Base-by-base conservation (phyloP, 768 basidiomycete species). In the Boletus reticuloceps region DNA sequence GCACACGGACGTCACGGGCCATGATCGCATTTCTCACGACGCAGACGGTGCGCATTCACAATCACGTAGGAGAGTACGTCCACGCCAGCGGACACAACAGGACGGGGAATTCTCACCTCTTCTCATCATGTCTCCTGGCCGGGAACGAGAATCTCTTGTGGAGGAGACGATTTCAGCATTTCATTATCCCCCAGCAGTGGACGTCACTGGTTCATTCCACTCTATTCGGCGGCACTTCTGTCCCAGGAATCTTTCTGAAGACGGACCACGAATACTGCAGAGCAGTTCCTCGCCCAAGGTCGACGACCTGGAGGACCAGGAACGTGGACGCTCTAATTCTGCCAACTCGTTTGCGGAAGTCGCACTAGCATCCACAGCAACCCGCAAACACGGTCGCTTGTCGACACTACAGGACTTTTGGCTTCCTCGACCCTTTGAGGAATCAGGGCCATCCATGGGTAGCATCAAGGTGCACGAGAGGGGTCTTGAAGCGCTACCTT, bases 31-130 rank as follows among this genome's bases (percentile, higher is more conserved):
- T 36, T 51, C 9, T 11, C 27, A 50, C 32, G 42, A 41, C 40
- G 6, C 44, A 16, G 52, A 51, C 6, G 4, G 36, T 38, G 22
- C 19, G 8, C 19, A 27, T 25, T 17, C 54, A 9, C 44, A 10
- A 7, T 20, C 44, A 13, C 5, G 16, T 11, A 47, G 51, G 34
- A 56, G 53, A 44, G 34, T 20, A 32, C 55, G 67, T 22, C 57
- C 47, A 16, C 57, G 61, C 22, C 27, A 54, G 44, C 31, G 34
- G 42, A 31, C 7, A 9, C 56, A 29, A 38, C 51, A 39, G 31
- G 62, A 54, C 34, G 14, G 50, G n/a, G 56, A 59, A 42, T 67
- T 69, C 12, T 40, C 67, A 12, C 65, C 67, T 31, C 65, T 69
- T 44, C 59, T 67, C 38, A 20, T 58, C 3, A 55, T 62, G 42